Evolutionary conservation across 2,329 filamentous ascomycete species (phyloP).

Genomic region (Alternaria ventricosa): DNA sequence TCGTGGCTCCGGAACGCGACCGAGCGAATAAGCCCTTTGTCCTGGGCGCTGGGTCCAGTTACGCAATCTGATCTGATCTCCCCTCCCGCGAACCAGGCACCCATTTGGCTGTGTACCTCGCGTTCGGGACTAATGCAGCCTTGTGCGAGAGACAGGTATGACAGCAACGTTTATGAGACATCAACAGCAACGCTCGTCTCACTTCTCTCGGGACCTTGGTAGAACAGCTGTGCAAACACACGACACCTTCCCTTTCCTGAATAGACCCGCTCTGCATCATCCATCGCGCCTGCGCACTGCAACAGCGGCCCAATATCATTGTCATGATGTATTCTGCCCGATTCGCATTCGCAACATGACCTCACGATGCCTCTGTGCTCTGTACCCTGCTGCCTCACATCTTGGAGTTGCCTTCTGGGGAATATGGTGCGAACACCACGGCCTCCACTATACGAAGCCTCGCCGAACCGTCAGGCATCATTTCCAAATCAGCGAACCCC

Average conservation of each 20-base stretch:
- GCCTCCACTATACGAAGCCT: neutral
- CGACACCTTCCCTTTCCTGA: neutral
- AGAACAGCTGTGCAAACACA: neutral
- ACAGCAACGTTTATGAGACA: slow-evolving; percentile 10
- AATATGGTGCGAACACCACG: slow-evolving; percentile 2
- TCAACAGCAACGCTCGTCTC: slow-evolving; percentile 5
- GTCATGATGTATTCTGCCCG: neutral
- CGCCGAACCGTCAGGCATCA: slow-evolving; percentile 11
- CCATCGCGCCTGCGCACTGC: neutral
- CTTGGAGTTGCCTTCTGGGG: slow-evolving; percentile 3
- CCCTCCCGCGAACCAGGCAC: neutral
- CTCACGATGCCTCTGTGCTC: neutral
- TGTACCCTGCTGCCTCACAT: neutral
- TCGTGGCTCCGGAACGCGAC: slow-evolving; percentile 5
- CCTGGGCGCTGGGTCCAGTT: slow-evolving; percentile 3
- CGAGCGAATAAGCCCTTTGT: slow-evolving; percentile 2
- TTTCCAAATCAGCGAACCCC: slow-evolving; percentile 7
- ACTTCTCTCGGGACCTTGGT: neutral
- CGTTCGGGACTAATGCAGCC: neutral
- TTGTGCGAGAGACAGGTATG: neutral
- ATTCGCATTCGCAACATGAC: neutral
- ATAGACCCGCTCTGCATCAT: neutral
- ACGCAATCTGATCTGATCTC: slow-evolving; percentile 3
- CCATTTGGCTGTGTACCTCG: slow-evolving; percentile 1
- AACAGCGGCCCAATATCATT: neutral